Percentiles rank a stretch among this genome's conserved stretches.
phyloP scores from a whole-genome alignment of 768 basidiomycete genomes.

The Antrodiella citrinella region DNA sequence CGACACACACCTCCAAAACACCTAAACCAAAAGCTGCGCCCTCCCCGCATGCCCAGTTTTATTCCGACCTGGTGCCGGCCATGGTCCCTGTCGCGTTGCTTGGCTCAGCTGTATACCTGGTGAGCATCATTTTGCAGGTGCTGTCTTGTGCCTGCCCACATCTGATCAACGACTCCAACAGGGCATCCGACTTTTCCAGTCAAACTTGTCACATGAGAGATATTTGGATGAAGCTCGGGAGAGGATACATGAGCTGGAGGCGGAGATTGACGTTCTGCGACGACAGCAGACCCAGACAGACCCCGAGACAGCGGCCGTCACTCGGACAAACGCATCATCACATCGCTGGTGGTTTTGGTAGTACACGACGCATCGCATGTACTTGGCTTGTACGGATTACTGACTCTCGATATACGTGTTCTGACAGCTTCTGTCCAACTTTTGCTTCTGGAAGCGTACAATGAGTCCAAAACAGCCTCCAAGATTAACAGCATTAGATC shows the following conservation, averaged over 20 bases:
- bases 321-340: background rate
- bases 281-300: conserved; percentile 6
- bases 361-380: background rate
- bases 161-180: no score
- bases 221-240: conserved; percentile 53
- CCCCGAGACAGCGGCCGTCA: background rate
- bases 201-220: conserved; percentile 61
- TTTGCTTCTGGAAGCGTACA: no score
- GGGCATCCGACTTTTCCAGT: conserved; percentile 61
- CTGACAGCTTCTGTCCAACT: conserved; percentile 4
- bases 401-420: background rate
- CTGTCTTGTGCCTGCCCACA: no score
- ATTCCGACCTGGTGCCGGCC: conserved; percentile 59
- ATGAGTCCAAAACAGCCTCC: no score
- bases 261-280: conserved; percentile 37
- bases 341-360: conserved; percentile 21
- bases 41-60: conserved; percentile 58
- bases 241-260: conserved; percentile 48
- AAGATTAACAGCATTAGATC: background rate
- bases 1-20: background rate
- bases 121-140: conserved; percentile 28
- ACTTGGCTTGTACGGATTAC: background rate
- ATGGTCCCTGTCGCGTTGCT: conserved; percentile 76
- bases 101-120: conserved; percentile 74
- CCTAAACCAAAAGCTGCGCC: conserved; percentile 8